Evolutionary conservation across 768 basidiomycete species (phyloP), one percentile per base, ranked within the genome.

Genomic region (Boletus sensibilis): DNA sequence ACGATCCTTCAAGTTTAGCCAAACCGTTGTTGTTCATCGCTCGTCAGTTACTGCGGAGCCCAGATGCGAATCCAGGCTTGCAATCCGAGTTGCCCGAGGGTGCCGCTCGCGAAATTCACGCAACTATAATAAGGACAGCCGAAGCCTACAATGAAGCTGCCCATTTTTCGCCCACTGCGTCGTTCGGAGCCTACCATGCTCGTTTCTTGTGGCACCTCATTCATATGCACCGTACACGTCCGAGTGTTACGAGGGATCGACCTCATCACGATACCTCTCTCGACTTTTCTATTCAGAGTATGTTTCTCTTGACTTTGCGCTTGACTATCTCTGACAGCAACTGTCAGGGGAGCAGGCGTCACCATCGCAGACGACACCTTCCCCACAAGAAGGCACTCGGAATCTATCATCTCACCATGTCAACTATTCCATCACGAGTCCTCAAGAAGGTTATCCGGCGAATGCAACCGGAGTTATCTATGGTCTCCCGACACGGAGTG

Each of bases 91-190:
- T 91, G 56, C 78, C 78, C 45, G 84, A 85, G 52, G 80, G 80
- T 45, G 83, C 85, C 41, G 76, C 81, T 5, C 77, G 82, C 43
- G 83, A 90, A 55, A 87, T 92, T 18, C 81, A 91, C 65, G 64
- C 72, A 10, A 73, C 82, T 13, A 91, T 93, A 59, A 75, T 78
- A 43, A 79, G 82, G 64, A 85, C 89, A 5, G 90, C 90, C 11
- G 86, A 90, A 61, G 88, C 90, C 0, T 93, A 92, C 67, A 80
- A 86, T 50, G 85, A 87, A 53, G 87, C 88, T 16, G 86, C 88
- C 11, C 72, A 78, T 35, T 71, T 83, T 43, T 83, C 84, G 18
- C 78, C 82, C 5, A 80, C 82, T 27, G 82, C 84, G 29, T 83
- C 82, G 40, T 82, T 84, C 18, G 86, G 86, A n/a, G 83, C 84